phyloP scores from a whole-genome alignment of 108 stramenopile species.

The Skeletonema potamos region DNA sequence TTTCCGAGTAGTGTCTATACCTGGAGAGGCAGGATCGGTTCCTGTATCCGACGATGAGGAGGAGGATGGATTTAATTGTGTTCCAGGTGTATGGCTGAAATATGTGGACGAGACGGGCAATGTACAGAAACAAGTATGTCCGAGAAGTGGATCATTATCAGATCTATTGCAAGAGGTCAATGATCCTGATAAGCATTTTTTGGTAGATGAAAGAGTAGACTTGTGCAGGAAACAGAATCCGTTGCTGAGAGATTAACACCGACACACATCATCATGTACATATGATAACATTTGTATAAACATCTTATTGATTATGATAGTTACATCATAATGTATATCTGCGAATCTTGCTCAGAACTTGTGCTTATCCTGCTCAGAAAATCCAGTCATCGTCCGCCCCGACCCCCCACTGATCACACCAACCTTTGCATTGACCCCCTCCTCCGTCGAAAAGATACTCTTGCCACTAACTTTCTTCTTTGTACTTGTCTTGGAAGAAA shows the following conservation, averaged over 20 bases:
- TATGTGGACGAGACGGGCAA: conserved; percentile 39
- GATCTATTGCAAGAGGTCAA: conserved; percentile 36
- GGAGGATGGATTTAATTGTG: conserved; percentile 9
- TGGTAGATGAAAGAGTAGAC: conserved; percentile 41
- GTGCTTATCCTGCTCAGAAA: conserved; percentile 55
- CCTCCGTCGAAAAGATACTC: conserved; percentile 79
- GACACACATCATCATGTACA: neutral
- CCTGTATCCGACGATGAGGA: neutral
- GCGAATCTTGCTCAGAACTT: conserved; percentile 45
- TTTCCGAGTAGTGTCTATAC: conserved; percentile 42
- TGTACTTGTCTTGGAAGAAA: conserved; percentile 53
- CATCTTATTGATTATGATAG: no score
- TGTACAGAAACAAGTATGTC: conserved; percentile 32
- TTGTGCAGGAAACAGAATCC: conserved; percentile 42
- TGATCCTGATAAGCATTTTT: conserved; percentile 22
- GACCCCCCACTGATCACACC: conserved; percentile 66
- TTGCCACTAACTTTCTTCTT: conserved; percentile 24
- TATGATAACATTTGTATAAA: neutral
- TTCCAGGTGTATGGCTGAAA: conserved; percentile 56
- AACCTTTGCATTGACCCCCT: conserved; percentile 67
- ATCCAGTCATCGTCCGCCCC: conserved; percentile 60
- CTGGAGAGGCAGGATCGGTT: conserved; percentile 40
- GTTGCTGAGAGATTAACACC: conserved; percentile 2
- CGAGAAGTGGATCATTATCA: conserved; percentile 31
- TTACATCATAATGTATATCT: no score